Evolutionary conservation across 73 alveolate species (phyloP).

Genomic region (Paramecium sonneborni): DNA sequence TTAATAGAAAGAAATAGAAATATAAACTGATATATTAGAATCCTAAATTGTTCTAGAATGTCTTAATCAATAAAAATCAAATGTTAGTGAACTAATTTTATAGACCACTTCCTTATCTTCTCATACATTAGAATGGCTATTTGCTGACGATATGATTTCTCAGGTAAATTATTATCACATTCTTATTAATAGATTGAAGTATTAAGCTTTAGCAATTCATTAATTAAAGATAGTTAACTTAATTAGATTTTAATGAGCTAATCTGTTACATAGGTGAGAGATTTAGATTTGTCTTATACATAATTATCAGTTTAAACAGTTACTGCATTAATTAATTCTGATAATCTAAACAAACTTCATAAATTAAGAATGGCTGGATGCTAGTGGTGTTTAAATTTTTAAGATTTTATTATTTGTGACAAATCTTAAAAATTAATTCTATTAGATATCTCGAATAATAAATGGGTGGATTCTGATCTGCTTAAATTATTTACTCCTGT

Average conservation of each 20-base stretch:
- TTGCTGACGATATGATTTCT: not conserved
- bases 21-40: not conserved
- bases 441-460: not conserved
- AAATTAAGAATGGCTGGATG: conserved; percentile 5
- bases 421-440: not conserved
- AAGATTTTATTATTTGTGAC: not conserved
- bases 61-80: not conserved
- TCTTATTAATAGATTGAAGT: not conserved
- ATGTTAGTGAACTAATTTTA: not conserved
- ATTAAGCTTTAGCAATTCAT: not conserved
- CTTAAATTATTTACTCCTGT: not conserved
- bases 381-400: not conserved
- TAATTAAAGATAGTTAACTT: not conserved
- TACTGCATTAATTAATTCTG: conserved; percentile 14
- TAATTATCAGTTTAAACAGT: not conserved
- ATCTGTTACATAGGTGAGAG: not conserved
- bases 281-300: not conserved
- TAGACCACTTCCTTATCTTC: not conserved
- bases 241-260: not conserved
- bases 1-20: not conserved
- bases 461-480: not conserved
- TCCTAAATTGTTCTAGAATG: conserved; percentile 13
- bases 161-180: not conserved
- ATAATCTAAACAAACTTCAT: not conserved
- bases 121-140: not conserved